phyloP scores from a whole-genome alignment of 228 moss, liverwort and hornwort genomes.

The Sphagnum fallax region DNA sequence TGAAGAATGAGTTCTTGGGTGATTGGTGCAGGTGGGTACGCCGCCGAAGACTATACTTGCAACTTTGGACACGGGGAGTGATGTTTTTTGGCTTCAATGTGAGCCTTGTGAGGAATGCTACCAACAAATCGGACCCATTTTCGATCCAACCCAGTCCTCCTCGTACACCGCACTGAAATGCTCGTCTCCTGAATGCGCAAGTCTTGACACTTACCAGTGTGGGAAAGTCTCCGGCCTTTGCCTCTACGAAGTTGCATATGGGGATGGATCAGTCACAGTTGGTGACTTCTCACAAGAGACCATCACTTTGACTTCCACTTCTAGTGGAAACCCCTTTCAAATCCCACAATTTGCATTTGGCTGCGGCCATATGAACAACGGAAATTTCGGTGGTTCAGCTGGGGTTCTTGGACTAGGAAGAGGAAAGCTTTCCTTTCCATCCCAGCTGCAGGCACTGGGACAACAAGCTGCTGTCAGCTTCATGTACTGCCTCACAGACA shows the following conservation, averaged over 20 bases:
- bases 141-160: constrained; percentile 37
- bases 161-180: constrained; percentile 47
- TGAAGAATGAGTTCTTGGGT: too few relatives aligned
- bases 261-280: constrained; percentile 53
- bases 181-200: constrained; percentile 26
- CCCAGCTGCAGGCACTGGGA: constrained; percentile 25
- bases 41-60: constrained; percentile 41
- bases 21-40: constrained; percentile 30
- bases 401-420: constrained; percentile 66
- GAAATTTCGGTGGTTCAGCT: constrained; percentile 49
- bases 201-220: constrained; percentile 34
- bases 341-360: constrained; percentile 52
- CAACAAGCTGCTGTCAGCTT: constrained; percentile 26
- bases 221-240: constrained; percentile 32
- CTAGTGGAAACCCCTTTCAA: constrained; percentile 11
- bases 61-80: constrained; percentile 75
- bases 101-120: constrained; percentile 64
- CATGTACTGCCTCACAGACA: constrained; percentile 67
- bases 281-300: constrained; percentile 71
- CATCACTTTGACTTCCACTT: constrained; percentile 46
- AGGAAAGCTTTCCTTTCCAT: constrained; percentile 54
- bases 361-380: constrained; percentile 68
- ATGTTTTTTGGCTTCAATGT: constrained; percentile 72
- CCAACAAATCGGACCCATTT: constrained; percentile 60
- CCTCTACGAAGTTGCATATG: constrained; percentile 48